These are phyloP conservation scores for Eimeria zaria DNA, from an alignment of 169 alveolate species.

Conservation along the genomic window DNA sequence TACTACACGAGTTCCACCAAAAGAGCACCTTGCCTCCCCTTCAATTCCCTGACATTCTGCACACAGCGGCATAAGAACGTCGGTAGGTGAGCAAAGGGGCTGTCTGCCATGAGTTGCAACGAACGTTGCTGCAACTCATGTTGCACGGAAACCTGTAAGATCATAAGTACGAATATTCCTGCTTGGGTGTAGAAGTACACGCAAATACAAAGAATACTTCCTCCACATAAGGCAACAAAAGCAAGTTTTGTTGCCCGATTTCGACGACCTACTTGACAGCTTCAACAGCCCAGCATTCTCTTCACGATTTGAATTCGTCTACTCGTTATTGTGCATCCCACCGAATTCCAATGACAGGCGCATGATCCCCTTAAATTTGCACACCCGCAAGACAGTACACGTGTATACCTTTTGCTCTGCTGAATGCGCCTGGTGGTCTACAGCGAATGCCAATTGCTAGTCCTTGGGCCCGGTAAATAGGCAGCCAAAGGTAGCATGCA, in stretches of 20 bases:
- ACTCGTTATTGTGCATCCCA: background rate
- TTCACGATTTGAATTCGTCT: background rate
- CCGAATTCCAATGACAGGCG: background rate
- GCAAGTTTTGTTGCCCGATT: background rate
- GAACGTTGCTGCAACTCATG: too few relatives aligned
- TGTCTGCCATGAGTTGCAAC: too few relatives aligned
- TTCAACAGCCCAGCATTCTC: background rate
- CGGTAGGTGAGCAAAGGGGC: too few relatives aligned
- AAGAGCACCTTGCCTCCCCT: too few relatives aligned
- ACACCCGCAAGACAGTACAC: background rate
- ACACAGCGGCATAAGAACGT: too few relatives aligned
- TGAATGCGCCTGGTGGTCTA: background rate
- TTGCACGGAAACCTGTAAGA: too few relatives aligned
- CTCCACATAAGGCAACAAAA: too few relatives aligned
- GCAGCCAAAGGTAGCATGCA: background rate
- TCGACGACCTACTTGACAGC: background rate
- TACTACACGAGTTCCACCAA: too few relatives aligned
- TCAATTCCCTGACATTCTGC: too few relatives aligned
- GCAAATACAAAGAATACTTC: too few relatives aligned
- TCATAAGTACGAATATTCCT: too few relatives aligned
- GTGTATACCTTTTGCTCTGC: background rate
- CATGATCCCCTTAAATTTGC: background rate
- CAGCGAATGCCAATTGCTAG: background rate
- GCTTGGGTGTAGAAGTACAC: too few relatives aligned
- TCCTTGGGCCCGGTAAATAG: background rate